Conservation (phyloP, 73 alveolate species). For the Stentor roeselii region DNA sequence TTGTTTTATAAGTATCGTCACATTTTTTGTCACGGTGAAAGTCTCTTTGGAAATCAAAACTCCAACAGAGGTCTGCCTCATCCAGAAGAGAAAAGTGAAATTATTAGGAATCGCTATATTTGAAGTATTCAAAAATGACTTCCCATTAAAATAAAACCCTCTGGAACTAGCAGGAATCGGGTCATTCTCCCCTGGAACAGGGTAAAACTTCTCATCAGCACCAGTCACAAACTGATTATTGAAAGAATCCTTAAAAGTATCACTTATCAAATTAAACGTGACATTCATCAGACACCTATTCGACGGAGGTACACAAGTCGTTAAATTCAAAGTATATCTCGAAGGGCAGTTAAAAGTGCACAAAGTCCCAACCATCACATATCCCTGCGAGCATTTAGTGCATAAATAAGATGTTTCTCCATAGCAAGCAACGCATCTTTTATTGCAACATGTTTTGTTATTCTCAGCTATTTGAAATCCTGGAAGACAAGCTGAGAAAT, state of each 20-base stretch:
- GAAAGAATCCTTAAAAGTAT: not conserved
- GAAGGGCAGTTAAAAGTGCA: not conserved
- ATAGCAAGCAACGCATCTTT: not conserved
- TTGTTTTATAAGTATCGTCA: not conserved
- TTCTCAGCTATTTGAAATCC: not conserved
- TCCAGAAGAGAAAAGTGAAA: not conserved
- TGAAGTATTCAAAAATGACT: not conserved
- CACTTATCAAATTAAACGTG: not conserved
- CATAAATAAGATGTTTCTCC: not conserved
- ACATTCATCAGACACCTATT: not conserved
- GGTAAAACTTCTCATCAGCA: not conserved
- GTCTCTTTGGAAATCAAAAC: not conserved
- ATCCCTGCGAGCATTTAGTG: not conserved
- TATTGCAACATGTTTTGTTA: not conserved
- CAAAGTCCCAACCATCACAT: not conserved
- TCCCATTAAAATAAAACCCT: conserved; percentile 1
- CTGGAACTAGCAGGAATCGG: conserved; percentile 8
- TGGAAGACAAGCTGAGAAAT: not conserved
- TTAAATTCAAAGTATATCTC: not conserved
- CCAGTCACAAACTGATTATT: not conserved
- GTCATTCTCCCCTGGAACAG: not conserved
- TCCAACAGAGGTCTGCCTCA: not conserved
- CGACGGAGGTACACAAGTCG: not conserved
- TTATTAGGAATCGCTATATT: no score
- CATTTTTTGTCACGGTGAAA: not conserved